Conservation (phyloP, 2,329 filamentous ascomycete species). For the Nemania serpens region DNA sequence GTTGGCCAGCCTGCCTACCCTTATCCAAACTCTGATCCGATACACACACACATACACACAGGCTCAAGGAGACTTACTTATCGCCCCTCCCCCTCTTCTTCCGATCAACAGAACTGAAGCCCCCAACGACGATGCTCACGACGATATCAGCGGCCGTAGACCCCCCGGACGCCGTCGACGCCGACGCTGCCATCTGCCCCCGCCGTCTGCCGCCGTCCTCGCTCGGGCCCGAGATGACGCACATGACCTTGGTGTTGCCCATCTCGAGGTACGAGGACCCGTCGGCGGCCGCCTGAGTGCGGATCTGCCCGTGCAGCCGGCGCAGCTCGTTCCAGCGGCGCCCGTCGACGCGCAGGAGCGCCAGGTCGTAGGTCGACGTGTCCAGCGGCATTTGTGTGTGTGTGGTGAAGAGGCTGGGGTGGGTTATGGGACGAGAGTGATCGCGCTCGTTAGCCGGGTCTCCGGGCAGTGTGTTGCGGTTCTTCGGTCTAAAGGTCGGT, state of each 20-base stretch:
- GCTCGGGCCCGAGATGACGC: slow-evolving; percentile 83
- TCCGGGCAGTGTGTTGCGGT: too few relatives aligned
- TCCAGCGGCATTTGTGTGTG: slow-evolving; percentile 78
- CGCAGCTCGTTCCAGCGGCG: slow-evolving; percentile 97
- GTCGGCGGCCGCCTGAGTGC: slow-evolving; percentile 89
- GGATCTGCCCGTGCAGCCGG: slow-evolving; percentile 84
- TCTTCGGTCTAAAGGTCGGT: too few relatives aligned
- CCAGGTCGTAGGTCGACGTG: slow-evolving; percentile 87
- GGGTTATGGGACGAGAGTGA: too few relatives aligned
- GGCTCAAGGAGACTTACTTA: slow-evolving; percentile 61
- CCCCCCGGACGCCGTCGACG: slow-evolving; percentile 19
- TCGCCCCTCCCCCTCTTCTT: slow-evolving; percentile 76
- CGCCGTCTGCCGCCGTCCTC: slow-evolving; percentile 59
- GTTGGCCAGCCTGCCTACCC: too few relatives aligned
- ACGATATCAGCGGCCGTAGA: slow-evolving; percentile 67
- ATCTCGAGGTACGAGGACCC: slow-evolving; percentile 94
- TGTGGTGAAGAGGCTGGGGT: too few relatives aligned
- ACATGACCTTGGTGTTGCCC: slow-evolving; percentile 97
- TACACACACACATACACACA: not conserved
- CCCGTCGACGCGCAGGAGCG: slow-evolving; percentile 79
- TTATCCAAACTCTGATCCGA: too few relatives aligned
- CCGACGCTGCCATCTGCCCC: slow-evolving; percentile 33
- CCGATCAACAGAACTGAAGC: slow-evolving; percentile 85
- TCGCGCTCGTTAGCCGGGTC: too few relatives aligned
- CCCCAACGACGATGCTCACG: slow-evolving; percentile 83